These are phyloP conservation scores for Aspergillus oerlinghausenensis DNA, from an alignment of 2,329 filamentous ascomycete species.

Conservation along the genomic window DNA sequence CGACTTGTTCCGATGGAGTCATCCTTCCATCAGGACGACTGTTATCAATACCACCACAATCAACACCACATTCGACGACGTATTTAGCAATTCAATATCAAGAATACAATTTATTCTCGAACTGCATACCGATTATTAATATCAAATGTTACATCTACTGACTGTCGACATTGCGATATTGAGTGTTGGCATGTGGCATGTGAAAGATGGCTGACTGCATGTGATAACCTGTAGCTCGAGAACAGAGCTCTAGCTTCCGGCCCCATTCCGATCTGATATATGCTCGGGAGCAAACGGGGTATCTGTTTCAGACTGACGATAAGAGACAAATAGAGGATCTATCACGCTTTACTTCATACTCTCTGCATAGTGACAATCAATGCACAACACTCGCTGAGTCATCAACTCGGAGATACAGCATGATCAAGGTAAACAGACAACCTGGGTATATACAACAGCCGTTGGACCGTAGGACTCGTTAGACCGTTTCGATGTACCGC, in stretches of 20 bases:
- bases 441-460: neutral
- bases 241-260: neutral
- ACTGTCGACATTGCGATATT: neutral
- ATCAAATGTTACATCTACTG: neutral
- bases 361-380: neutral
- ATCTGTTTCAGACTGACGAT: neutral
- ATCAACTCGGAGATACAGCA: neutral
- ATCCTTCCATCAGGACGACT: neutral
- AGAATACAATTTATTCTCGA: neutral
- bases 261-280: neutral
- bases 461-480: neutral
- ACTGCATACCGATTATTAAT: neutral
- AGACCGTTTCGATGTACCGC: constrained; percentile 75
- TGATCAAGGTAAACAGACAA: neutral
- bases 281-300: neutral
- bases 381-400: neutral
- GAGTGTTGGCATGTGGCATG: neutral
- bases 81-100: neutral
- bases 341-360: neutral
- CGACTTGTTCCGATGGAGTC: neutral
- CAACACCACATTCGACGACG: neutral
- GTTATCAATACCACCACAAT: neutral
- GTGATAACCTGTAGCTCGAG: neutral
- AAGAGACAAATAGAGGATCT: neutral
- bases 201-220: neutral